Evolutionary conservation across 768 basidiomycete species (phyloP).

Genomic region (Omphalotus guepiniiformis): DNA sequence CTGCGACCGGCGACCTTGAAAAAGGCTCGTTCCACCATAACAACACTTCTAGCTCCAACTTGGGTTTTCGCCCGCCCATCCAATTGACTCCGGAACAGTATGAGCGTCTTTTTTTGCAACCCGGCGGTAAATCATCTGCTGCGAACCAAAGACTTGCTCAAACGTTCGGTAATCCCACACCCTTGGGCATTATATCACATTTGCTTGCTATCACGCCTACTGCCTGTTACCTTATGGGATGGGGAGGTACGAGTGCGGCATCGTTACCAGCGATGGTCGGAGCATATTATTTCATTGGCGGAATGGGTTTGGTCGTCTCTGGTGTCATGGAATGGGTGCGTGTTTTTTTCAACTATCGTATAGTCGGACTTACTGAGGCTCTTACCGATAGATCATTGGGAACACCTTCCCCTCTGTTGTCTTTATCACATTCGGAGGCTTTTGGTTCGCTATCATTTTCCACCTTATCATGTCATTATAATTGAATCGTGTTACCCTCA

Average conservation of each 20-base stretch:
- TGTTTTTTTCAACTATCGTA: neutral
- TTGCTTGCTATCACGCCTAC: slow-evolving; percentile 16
- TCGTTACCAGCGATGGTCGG: slow-evolving; percentile 13
- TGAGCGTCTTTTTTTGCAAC: slow-evolving; percentile 15
- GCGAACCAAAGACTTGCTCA: slow-evolving; percentile 1
- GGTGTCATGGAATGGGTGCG: slow-evolving; percentile 18
- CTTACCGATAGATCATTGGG: slow-evolving; percentile 12
- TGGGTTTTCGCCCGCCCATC: slow-evolving; percentile 1
- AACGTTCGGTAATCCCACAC: slow-evolving; percentile 15
- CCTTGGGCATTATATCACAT: slow-evolving; percentile 15
- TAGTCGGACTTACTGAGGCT: neutral
- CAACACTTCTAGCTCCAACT: neutral
- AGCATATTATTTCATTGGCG: slow-evolving; percentile 15
- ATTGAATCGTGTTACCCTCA: neutral
- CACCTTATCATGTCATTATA: neutral
- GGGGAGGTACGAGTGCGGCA: slow-evolving; percentile 13
- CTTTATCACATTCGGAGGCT: slow-evolving; percentile 15
- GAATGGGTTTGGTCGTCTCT: slow-evolving; percentile 14
- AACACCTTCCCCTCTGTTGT: slow-evolving; percentile 19
- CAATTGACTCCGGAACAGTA: slow-evolving; percentile 13
- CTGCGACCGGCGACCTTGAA: slow-evolving; percentile 10
- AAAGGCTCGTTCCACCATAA: slow-evolving; percentile 11
- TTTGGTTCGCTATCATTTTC: slow-evolving; percentile 10
- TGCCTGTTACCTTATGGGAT: slow-evolving; percentile 14
- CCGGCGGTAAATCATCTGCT: slow-evolving; percentile 4